These are phyloP conservation scores for Copromyces sp. DNA, from an alignment of 495 filamentous ascomycete genomes.

Conservation along the genomic window DNA sequence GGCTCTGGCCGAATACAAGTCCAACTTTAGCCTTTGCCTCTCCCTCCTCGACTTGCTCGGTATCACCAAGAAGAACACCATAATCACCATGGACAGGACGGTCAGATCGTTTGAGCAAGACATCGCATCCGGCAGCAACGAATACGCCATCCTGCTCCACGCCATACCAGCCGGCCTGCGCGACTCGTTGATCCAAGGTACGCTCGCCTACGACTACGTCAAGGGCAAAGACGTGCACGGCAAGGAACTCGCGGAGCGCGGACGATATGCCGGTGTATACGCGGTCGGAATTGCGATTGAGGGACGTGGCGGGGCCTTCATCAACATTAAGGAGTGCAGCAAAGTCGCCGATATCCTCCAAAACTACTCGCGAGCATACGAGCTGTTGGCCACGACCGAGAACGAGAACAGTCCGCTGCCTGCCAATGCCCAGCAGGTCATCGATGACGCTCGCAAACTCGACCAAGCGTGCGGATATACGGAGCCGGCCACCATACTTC, in stretches of 20 bases:
- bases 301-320: neutral
- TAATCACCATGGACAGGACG: neutral
- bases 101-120: neutral
- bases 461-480: neutral
- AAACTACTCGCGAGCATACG: neutral
- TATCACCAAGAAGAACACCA: neutral
- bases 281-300: neutral
- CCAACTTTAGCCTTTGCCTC: neutral
- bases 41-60: neutral
- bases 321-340: neutral
- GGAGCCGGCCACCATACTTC: neutral
- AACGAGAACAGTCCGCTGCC: neutral
- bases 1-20: neutral
- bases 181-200: neutral
- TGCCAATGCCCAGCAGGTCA: neutral
- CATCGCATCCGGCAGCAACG: neutral
- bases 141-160: neutral
- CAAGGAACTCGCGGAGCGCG: neutral
- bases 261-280: neutral
- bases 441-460: too few relatives aligned
- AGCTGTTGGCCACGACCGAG: neutral
- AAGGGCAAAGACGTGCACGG: neutral
- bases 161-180: neutral
- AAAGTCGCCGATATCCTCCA: neutral
- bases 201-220: neutral